Evolutionary conservation across 768 basidiomycete genomes (phyloP).

Genomic region (Suillus paluster): DNA sequence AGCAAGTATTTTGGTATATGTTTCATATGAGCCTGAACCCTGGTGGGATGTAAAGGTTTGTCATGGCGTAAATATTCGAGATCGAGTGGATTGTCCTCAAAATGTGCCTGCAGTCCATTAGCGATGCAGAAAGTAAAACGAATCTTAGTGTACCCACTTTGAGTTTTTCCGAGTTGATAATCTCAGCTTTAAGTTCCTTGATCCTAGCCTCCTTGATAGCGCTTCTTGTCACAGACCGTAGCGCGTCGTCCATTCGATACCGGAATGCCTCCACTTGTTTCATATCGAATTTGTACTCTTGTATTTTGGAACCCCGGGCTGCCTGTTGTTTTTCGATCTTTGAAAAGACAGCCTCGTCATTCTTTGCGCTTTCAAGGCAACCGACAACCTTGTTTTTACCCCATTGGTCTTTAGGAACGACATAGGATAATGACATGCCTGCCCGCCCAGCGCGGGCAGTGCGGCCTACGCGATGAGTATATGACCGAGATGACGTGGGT

Average conservation of each 20-base stretch:
- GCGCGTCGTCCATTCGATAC: slow-evolving; percentile 97
- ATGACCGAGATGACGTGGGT: slow-evolving; percentile 84
- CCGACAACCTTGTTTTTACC: slow-evolving; percentile 79
- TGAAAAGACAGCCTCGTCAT: slow-evolving; percentile 64
- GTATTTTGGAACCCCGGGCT: slow-evolving; percentile 56
- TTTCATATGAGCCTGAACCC: slow-evolving; percentile 94
- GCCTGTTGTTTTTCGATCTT: slow-evolving; percentile 80
- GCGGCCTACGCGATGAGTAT: slow-evolving; percentile 94
- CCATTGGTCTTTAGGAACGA: slow-evolving; percentile 72
- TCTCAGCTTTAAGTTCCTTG: slow-evolving; percentile 92
- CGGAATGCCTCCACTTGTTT: slow-evolving; percentile 96
- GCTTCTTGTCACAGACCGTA: slow-evolving; percentile 85
- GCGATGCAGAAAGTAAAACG: neutral
- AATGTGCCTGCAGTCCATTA: slow-evolving; percentile 74
- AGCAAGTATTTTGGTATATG: slow-evolving; percentile 93
- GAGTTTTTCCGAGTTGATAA: slow-evolving; percentile 94
- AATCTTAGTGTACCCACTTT: slow-evolving; percentile 65
- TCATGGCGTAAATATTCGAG: slow-evolving; percentile 93
- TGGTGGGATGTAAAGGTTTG: slow-evolving; percentile 87
- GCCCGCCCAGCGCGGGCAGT: slow-evolving; percentile 95
- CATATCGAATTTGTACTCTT: slow-evolving; percentile 94
- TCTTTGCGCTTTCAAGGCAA: slow-evolving; percentile 65
- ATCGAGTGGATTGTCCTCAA: slow-evolving; percentile 95
- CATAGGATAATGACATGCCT: slow-evolving; percentile 89
- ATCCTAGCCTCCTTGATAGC: slow-evolving; percentile 89